Percentiles rank a stretch among this genome's conserved stretches.
phyloP scores from a whole-genome alignment of 768 basidiomycete genomes.

The Auricularia sp. region DNA sequence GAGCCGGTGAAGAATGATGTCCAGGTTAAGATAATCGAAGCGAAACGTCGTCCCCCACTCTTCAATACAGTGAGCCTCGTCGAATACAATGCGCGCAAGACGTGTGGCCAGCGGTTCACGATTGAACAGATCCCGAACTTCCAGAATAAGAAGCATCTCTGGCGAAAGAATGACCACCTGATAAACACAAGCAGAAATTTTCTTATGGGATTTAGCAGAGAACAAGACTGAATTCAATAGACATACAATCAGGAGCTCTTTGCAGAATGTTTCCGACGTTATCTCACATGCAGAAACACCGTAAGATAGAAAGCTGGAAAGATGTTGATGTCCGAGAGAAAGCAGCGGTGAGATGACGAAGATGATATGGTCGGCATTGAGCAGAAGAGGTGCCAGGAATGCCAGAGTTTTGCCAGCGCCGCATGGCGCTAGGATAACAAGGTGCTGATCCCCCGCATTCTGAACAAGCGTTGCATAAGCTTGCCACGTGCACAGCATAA shows the following conservation, averaged over 20 bases:
- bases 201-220: not conserved
- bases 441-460: not conserved
- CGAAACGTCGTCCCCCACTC: constrained; percentile 28
- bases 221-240: not conserved
- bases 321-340: not conserved
- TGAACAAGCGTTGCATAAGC: not conserved
- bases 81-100: constrained; percentile 19
- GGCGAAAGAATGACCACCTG: not conserved
- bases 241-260: not conserved
- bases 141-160: not conserved
- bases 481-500: not conserved
- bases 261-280: not conserved
- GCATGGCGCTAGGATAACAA: not conserved
- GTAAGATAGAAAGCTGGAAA: not conserved
- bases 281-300: not conserved
- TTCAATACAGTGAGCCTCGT: constrained; percentile 33
- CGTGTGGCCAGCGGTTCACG: not conserved
- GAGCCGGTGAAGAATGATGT: constrained; percentile 20
- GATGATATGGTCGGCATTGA: not conserved
- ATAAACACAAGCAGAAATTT: not conserved
- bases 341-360: not conserved
- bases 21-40: constrained; percentile 22
- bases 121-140: not conserved
- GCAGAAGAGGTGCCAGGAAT: not conserved
- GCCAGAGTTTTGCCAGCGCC: not conserved